Evolutionary conservation across 352 stramenopile genomes (phyloP).

Genomic region (Pythium phragmiticola): DNA sequence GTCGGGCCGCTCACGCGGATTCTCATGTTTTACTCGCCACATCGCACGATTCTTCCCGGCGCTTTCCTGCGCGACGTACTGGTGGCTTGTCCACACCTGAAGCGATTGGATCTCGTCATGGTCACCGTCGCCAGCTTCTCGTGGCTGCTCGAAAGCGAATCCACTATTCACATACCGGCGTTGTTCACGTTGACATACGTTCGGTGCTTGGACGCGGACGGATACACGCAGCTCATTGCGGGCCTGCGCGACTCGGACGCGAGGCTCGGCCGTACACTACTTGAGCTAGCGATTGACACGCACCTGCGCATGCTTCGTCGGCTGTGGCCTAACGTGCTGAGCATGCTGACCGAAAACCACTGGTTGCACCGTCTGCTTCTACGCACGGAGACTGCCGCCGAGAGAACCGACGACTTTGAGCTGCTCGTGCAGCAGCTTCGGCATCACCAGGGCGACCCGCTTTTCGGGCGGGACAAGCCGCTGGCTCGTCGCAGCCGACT

Average conservation of each 20-base stretch:
- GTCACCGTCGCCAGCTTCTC: slow-evolving; percentile 4
- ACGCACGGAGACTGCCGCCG: neutral
- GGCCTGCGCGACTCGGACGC: neutral
- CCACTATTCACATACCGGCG: neutral
- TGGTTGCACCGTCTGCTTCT: slow-evolving; percentile 1
- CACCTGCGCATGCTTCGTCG: neutral
- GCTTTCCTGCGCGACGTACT: slow-evolving; percentile 1
- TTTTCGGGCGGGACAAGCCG: neutral
- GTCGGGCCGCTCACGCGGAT: slow-evolving; percentile 1
- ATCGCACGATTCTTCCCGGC: neutral
- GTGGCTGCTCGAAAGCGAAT: neutral
- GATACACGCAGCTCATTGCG: neutral
- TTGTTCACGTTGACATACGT: neutral
- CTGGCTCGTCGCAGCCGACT: neutral
- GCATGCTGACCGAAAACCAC: neutral
- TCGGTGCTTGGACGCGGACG: neutral
- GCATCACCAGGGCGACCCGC: neutral
- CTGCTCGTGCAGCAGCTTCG: neutral
- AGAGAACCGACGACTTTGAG: neutral
- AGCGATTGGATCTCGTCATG: slow-evolving; percentile 3
- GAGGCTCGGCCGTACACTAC: neutral
- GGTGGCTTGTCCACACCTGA: neutral
- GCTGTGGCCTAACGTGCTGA: neutral
- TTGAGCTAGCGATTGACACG: neutral
- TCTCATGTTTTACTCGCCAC: neutral